A percentile compares a stretch with the other conserved stretches of the same genome.
Evolutionary conservation across 257 asterid genomes (phyloP).

Genomic region (Anisodus tanguticus): DNA sequence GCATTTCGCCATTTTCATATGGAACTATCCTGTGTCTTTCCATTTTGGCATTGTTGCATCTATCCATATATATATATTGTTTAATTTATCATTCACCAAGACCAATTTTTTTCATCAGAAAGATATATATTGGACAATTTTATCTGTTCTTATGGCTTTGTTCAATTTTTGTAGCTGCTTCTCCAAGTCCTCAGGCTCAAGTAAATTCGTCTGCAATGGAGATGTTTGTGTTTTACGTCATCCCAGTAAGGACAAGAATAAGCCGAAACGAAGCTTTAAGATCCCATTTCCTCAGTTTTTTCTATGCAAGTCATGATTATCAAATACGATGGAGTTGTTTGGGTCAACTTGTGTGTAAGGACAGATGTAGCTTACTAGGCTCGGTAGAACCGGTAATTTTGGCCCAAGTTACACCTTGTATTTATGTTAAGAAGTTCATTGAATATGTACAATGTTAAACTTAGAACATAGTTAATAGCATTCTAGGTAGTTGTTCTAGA

Average conservation of each 20-base stretch:
- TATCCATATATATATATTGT: not conserved
- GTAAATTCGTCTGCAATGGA: conserved; percentile 20
- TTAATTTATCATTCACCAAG: not conserved
- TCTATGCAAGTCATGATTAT: not conserved
- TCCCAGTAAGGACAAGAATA: conserved; percentile 2
- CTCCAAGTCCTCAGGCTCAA: not conserved
- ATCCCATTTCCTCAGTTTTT: not conserved
- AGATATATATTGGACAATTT: not conserved
- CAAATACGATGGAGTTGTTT: not conserved
- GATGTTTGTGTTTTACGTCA: conserved; percentile 19
- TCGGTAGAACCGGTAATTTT: not conserved
- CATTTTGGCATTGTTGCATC: not conserved
- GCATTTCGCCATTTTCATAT: not conserved
- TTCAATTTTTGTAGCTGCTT: not conserved
- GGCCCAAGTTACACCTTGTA: not conserved
- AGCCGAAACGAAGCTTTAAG: not conserved
- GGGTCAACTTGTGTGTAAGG: not conserved
- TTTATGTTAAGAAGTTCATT: not conserved
- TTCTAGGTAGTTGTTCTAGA: not conserved
- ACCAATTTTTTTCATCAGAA: not conserved
- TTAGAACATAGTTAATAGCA: not conserved
- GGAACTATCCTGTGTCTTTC: not conserved
- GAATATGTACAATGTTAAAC: not conserved
- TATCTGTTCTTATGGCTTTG: not conserved
- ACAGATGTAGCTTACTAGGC: not conserved